Evolutionary conservation across 2,329 filamentous ascomycete species (phyloP), one percentile per base, ranked within the genome.

Genomic region (Teratosphaeria pseudoeucalypti): DNA sequence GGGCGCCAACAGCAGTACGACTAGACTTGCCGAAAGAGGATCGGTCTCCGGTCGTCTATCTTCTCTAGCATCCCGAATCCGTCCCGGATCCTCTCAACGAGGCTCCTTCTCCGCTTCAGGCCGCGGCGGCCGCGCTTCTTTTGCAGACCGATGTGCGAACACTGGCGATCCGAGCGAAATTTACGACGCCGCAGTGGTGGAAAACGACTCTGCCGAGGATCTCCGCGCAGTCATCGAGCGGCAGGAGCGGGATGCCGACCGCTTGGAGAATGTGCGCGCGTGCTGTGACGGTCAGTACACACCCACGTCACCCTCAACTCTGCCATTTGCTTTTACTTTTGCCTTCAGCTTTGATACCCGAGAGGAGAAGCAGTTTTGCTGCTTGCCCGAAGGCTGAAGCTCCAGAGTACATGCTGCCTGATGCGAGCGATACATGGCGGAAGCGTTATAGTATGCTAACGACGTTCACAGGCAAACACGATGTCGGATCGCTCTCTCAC

Each of bases 261-360:
- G 86, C 63, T 80, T 97, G 68, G 92, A 97, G 79, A 96, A 99
- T 73, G 94, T 99, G 64, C 82, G 94, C 71, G 92, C 92, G 61
- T 99, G 94, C 77, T 99, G 94, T 75, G 94, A 97, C 82, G 94
- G 92, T 92, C 81, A 83, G 87, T 78, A 59, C 29, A 52, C 26
- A 52, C 59, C 55, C 52, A 52, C 57, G 23, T 47, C 34, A 34
- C 53, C 43, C 19, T 6, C 47, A 9, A 23, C 23, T 27, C 29
- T 52, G 43, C 43, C 16, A 10, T 49, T 49, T 19, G 43, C 43
- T 19, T 19, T 49, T 23, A 23, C 43, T 26, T 23, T 23, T 49
- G 43, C 43, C 43, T 49, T 16, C 43, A 49, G 43, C 43, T 19
- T n/a, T 49, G 16, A 23, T 23, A 6, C 43, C 19, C 19, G n/a